A percentile compares a stretch with the other conserved stretches of the same genome.
phyloP scores from a whole-genome alignment of 2,329 filamentous ascomycete genomes.

The Fusarium miscanthi region DNA sequence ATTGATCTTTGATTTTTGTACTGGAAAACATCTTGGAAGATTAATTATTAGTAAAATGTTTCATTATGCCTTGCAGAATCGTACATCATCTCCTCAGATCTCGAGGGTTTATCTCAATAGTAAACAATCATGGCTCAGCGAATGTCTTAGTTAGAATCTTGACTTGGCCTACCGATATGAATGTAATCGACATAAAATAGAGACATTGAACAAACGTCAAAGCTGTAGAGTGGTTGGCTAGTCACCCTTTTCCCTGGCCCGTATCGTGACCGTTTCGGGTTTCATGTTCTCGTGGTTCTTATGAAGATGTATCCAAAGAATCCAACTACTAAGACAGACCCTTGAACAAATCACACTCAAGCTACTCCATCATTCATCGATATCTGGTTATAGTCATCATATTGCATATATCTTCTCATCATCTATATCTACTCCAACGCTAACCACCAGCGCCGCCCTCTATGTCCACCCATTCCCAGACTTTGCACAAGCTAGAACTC shows the following conservation, averaged over 20 bases:
- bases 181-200: not conserved
- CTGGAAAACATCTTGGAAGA: not conserved
- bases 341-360: not conserved
- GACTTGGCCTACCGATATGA: too few relatives aligned
- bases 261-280: too few relatives aligned
- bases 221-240: not conserved
- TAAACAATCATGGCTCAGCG: not conserved
- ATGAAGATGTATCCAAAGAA: not conserved
- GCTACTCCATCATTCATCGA: not conserved
- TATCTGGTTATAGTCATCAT: conserved; percentile 2
- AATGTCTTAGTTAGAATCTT: not conserved
- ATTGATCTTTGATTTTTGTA: not conserved
- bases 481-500: conserved; percentile 1
- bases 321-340: not conserved
- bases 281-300: not conserved
- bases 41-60: too few relatives aligned
- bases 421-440: conserved; percentile 25
- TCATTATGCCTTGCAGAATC: not conserved
- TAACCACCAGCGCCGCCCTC: conserved; percentile 1
- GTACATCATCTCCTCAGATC: fast-evolving
- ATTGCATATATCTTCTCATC: conserved; percentile 1
- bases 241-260: not conserved
- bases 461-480: not conserved
- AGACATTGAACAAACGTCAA: not conserved
- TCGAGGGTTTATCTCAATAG: fast-evolving